phyloP scores from a whole-genome alignment of 2,329 filamentous ascomycete genomes.

The Trichophyton equinum region DNA sequence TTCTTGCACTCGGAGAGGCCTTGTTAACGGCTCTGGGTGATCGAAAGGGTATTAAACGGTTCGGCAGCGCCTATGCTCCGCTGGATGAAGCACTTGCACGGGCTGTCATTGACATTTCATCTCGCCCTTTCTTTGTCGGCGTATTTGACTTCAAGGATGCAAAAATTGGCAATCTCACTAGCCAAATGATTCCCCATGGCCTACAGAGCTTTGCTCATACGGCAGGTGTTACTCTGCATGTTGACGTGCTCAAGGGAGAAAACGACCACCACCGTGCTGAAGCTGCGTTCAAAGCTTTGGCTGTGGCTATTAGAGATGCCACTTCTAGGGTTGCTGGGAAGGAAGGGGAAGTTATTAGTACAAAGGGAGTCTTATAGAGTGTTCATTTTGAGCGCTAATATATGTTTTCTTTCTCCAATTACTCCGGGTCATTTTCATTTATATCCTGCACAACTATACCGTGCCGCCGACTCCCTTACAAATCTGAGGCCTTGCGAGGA shows the following conservation, averaged over 20 bases:
- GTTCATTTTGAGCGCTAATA: background rate
- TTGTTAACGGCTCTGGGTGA: conserved; percentile 70
- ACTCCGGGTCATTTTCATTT: background rate
- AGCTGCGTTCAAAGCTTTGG: conserved; percentile 93
- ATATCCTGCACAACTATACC: background rate
- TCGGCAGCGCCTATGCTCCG: conserved; percentile 82
- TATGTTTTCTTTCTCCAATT: background rate
- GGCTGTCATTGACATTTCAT: conserved; percentile 88
- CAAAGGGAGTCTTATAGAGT: conserved; percentile 68
- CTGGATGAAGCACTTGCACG: conserved; percentile 91
- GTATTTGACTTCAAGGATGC: conserved; percentile 77
- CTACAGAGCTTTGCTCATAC: conserved; percentile 87
- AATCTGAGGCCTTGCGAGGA: background rate
- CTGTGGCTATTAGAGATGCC: conserved; percentile 69
- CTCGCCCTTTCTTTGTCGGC: conserved; percentile 74
- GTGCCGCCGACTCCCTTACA: background rate
- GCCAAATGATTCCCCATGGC: conserved; percentile 96
- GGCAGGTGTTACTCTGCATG: conserved; percentile 83
- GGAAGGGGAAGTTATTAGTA: conserved; percentile 89
- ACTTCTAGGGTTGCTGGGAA: conserved; percentile 63
- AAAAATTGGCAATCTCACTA: conserved; percentile 84
- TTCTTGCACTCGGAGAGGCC: conserved; percentile 74
- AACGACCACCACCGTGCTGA: conserved; percentile 96
- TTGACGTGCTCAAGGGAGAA: conserved; percentile 76
- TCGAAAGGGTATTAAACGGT: conserved; percentile 71